Base-by-base conservation (phyloP, 2,329 filamentous ascomycete species). In the Paecilomyces niveus region DNA sequence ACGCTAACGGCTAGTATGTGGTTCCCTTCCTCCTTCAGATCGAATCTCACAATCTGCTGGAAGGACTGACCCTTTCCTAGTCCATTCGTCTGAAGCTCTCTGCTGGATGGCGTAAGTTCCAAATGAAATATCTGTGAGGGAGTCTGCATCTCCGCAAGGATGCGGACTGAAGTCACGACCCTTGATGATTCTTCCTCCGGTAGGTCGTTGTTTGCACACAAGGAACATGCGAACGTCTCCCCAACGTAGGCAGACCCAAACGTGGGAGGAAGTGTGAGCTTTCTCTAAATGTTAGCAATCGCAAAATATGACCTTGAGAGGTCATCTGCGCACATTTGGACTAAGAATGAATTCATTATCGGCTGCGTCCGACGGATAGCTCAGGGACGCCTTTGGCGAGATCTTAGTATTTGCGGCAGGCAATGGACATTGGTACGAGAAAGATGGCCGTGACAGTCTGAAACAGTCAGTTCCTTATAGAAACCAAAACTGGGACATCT, bases 181-280 rank as follows among this genome's bases (percentile, higher is more conserved):
- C 76, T 75, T 3, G 72, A 69, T 5, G 70, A 68, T 8, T 75
- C 70, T 26, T 72, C 68, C 7, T 74, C 63, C 21, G 72, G 66
- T 1, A 86, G 74, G 69, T 97, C 93, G 72, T 97, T 93, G 78
- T 96, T 97, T n/a, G 90, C 92, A 76, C 92, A 96, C 22, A 97
- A 82, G 1, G 93, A 96, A 76, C 94, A 99, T 63, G 88, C 88
- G 76, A 99, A 97, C 0, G 88, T 91, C 78, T 97, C 92, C 67
- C 94, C 94, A 21, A 97, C 93, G 72, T 97, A 97, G 8, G 93
- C 92, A 11, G 90, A 93, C 52, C 92, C 93, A 72, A 99, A 97
- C 0, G 91, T 89, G 15, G 92, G 88, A 9, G 94, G 93, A 1
- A 97, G 86, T 53, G 90, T 94, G 67, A 97, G 83, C 65, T 80